Evolutionary conservation across 148 eudicot genomes (phyloP).

Genomic region (Rhododendron simsii): DNA sequence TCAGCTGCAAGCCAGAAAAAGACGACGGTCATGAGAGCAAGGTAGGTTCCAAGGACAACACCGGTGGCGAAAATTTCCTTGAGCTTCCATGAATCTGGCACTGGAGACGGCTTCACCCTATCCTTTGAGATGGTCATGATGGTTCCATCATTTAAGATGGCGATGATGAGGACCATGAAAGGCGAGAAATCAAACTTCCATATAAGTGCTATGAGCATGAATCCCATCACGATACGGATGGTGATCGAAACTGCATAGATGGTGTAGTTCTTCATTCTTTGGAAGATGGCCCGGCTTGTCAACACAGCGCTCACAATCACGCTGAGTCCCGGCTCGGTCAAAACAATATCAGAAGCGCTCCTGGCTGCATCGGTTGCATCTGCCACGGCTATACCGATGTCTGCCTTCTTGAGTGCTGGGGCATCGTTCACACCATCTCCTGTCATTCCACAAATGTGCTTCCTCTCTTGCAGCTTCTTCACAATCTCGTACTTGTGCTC

Average conservation of each 20-base stretch:
- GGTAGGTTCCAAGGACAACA: constrained; percentile 70
- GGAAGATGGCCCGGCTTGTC: constrained; percentile 92
- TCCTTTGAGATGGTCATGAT: constrained; percentile 97
- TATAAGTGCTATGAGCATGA: constrained; percentile 68
- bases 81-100: constrained; percentile 95
- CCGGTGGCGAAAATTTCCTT: constrained; percentile 87
- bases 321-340: constrained; percentile 92
- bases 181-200: constrained; percentile 93
- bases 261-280: constrained; percentile 97
- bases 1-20: constrained; percentile 76
- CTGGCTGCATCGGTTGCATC: constrained; percentile 97
- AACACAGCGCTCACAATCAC: constrained; percentile 83
- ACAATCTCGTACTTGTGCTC: constrained; percentile 97
- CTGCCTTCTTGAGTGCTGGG: constrained; percentile 87
- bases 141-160: constrained; percentile 86
- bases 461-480: constrained; percentile 82
- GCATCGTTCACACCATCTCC: constrained; percentile 99
- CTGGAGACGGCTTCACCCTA: constrained; percentile 86
- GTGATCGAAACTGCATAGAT: constrained; percentile 94
- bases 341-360: constrained; percentile 83
- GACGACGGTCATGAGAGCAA: constrained; percentile 60
- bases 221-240: constrained; percentile 83
- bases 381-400: constrained; percentile 92
- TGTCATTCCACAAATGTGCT: constrained; percentile 94
- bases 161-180: constrained; percentile 86